Percentiles rank a stretch among this genome's conserved stretches.
Conservation (phyloP, 768 basidiomycete species). For the Cystobasidiopsis lactophilus region DNA sequence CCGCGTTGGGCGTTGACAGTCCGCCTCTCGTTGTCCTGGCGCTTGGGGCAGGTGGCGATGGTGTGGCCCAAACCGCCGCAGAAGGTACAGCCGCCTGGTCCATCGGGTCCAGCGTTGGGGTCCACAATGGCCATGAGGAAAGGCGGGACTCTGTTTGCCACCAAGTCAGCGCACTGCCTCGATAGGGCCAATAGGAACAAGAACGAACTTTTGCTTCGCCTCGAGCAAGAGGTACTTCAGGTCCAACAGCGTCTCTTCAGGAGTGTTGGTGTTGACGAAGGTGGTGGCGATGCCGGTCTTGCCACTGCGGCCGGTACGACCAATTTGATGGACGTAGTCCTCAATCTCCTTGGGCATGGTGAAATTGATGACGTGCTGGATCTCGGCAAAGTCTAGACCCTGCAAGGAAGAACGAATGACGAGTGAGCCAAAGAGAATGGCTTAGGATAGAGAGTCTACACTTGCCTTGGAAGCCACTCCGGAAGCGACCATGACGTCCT, state of each 20-base stretch:
- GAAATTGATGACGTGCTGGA: constrained; percentile 97
- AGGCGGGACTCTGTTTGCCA: constrained; percentile 52
- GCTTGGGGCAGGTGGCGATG: constrained; percentile 84
- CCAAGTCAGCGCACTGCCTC: background rate
- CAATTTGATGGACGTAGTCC: constrained; percentile 98
- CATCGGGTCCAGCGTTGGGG: constrained; percentile 57
- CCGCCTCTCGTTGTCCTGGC: constrained; percentile 76
- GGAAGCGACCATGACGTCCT: constrained; percentile 99
- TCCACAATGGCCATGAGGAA: constrained; percentile 80
- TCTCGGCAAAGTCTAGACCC: constrained; percentile 94
- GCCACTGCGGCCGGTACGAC: constrained; percentile 87
- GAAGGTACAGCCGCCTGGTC: constrained; percentile 60
- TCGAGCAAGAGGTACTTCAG: constrained; percentile 91
- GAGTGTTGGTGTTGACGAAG: constrained; percentile 94
- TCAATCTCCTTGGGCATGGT: constrained; percentile 99
- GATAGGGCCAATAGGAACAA: background rate
- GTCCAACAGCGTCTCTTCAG: constrained; percentile 87
- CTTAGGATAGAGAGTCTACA: background rate
- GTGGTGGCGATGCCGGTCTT: constrained; percentile 98
- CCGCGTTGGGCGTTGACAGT: constrained; percentile 44
- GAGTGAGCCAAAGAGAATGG: background rate
- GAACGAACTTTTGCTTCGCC: constrained; percentile 70
- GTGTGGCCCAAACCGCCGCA: constrained; percentile 93
- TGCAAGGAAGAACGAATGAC: too few species aligned
- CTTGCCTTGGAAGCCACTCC: constrained; percentile 67